These are phyloP conservation scores for Phylloporus sp. DNA, from an alignment of 768 basidiomycete species.

Conservation along the genomic window DNA sequence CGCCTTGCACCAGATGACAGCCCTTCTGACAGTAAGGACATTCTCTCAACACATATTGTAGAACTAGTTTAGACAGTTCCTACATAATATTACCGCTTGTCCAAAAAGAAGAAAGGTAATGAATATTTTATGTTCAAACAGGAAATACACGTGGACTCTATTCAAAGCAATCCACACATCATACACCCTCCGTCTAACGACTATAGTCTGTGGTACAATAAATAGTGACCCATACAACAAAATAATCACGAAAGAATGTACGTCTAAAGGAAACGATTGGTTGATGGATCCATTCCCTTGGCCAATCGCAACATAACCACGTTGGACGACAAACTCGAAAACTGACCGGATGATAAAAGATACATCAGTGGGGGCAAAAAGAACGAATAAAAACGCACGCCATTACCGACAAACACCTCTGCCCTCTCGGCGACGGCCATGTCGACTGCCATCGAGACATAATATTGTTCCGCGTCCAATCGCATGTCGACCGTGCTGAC, in stretches of 20 bases:
- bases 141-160: no score
- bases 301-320: slow-evolving; percentile 46
- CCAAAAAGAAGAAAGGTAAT: no score
- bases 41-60: no score
- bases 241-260: neutral
- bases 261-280: slow-evolving; percentile 40
- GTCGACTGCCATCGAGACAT: slow-evolving; percentile 52
- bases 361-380: neutral
- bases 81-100: no score
- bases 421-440: slow-evolving; percentile 58
- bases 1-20: no score
- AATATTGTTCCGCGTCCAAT: slow-evolving; percentile 43
- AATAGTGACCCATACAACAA: neutral
- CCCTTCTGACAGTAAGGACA: no score
- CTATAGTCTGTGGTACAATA: neutral
- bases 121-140: no score
- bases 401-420: slow-evolving; percentile 60
- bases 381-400: slow-evolving; percentile 35
- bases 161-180: no score
- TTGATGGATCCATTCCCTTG: slow-evolving; percentile 36
- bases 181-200: no score
- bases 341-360: slow-evolving; percentile 24
- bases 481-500: slow-evolving; percentile 38
- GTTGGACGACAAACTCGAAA: slow-evolving; percentile 50
- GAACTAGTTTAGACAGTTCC: no score